Percentiles rank a stretch among this genome's conserved stretches.
These are phyloP conservation scores for Auricularia sp. DNA, from an alignment of 768 basidiomycete genomes.

Conservation along the genomic window DNA sequence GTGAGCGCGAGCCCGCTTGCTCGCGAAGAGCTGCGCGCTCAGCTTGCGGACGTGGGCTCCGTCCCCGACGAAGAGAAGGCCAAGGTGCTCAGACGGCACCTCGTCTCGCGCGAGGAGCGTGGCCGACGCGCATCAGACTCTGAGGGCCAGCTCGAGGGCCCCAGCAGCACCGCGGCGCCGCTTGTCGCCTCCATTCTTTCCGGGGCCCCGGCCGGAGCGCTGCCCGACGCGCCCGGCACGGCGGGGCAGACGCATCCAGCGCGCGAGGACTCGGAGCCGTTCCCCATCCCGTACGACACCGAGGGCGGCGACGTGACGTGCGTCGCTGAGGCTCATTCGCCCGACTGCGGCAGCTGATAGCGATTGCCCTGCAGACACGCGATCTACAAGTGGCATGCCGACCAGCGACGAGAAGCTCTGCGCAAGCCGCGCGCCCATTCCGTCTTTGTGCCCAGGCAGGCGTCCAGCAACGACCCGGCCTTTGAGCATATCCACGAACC, in stretches of 20 bases:
- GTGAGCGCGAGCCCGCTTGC: neutral
- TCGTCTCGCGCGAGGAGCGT: slow-evolving; percentile 68
- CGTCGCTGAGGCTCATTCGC: slow-evolving; percentile 24
- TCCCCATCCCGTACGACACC: slow-evolving; percentile 82
- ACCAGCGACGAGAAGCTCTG: slow-evolving; percentile 45
- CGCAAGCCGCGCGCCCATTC: slow-evolving; percentile 5
- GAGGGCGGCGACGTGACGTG: slow-evolving; percentile 89
- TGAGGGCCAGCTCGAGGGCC: slow-evolving; percentile 18
- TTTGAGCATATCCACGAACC: slow-evolving; percentile 93
- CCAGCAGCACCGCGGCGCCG: slow-evolving; percentile 18
- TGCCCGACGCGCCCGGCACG: slow-evolving; percentile 19
- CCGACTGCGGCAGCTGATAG: neutral
- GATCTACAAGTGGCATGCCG: slow-evolving; percentile 91
- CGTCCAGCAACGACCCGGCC: slow-evolving; percentile 49
- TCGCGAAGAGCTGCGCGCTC: neutral
- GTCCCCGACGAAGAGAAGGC: slow-evolving; percentile 78
- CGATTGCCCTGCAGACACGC: slow-evolving; percentile 48
- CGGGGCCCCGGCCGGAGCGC: slow-evolving; percentile 6
- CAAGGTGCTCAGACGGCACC: slow-evolving; percentile 65
- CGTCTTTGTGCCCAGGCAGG: slow-evolving; percentile 11
- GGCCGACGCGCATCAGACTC: slow-evolving; percentile 15
- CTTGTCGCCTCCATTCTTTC: neutral
- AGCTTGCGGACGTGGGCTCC: slow-evolving; percentile 32
- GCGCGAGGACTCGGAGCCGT: slow-evolving; percentile 51
- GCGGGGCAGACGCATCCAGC: slow-evolving; percentile 10